phyloP scores from a whole-genome alignment of 176 grass and related monocot species.

The Rhynchospora pubera region DNA sequence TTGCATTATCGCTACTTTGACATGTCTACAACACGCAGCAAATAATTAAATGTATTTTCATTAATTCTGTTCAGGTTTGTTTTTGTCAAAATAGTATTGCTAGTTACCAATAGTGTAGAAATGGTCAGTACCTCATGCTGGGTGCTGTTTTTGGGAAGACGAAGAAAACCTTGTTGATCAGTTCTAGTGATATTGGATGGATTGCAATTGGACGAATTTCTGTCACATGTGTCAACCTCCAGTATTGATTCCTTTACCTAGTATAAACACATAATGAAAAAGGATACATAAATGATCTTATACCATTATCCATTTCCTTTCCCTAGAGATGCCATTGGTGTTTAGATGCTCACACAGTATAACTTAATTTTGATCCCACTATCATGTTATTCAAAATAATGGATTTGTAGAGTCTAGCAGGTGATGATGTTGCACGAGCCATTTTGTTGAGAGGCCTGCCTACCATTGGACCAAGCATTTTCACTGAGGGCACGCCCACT shows the following conservation, averaged over 20 bases:
- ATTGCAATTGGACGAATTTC: constrained; percentile 34
- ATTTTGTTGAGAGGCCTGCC: too few species aligned
- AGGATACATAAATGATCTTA: background rate
- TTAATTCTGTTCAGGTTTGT: too few species aligned
- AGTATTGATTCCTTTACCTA: constrained; percentile 80
- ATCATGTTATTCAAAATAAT: background rate
- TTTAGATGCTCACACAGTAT: background rate
- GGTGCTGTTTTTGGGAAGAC: constrained; percentile 62
- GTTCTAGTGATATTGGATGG: constrained; percentile 34
- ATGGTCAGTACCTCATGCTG: constrained; percentile 55
- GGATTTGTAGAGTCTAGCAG: background rate
- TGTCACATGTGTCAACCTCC: constrained; percentile 63
- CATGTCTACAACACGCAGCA: background rate
- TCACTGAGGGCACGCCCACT: background rate
- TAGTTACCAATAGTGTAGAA: too few species aligned
- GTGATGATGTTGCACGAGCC: background rate
- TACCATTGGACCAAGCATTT: background rate
- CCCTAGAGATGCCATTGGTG: background rate
- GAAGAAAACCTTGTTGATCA: constrained; percentile 31
- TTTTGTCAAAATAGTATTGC: too few species aligned
- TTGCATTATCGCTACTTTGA: background rate
- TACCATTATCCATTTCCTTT: background rate
- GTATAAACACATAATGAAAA: constrained; percentile 1
- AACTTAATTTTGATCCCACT: background rate
- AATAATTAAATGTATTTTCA: too few species aligned